A percentile compares a stretch with the other conserved stretches of the same genome.
These are phyloP conservation scores for Talaromyces sp. DNA, from an alignment of 2,329 filamentous ascomycete genomes.

Conservation along the genomic window DNA sequence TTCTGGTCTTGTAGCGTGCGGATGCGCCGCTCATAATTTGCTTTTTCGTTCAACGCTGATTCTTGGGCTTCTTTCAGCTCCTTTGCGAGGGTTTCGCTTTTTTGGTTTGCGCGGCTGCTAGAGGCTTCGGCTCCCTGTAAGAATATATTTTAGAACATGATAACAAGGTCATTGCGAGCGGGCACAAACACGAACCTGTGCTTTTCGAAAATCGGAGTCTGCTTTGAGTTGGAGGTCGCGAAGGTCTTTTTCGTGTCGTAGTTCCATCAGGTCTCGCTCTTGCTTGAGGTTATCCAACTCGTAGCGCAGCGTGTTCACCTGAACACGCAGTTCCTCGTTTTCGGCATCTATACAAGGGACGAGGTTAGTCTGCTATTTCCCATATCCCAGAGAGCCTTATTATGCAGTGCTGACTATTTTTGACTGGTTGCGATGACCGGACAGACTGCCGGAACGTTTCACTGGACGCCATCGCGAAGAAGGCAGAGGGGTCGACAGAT, in stretches of 20 bases:
- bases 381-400: background rate
- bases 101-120: constrained; percentile 46
- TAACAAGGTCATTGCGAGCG: background rate
- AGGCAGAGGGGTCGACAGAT: constrained; percentile 47
- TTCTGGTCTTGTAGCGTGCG: constrained; percentile 61
- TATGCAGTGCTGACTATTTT: constrained; percentile 28
- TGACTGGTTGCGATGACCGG: constrained; percentile 27
- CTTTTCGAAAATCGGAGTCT: constrained; percentile 76
- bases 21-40: constrained; percentile 50
- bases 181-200: constrained; percentile 40
- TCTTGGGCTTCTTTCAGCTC: constrained; percentile 53
- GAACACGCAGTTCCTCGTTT: constrained; percentile 79
- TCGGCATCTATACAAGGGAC: constrained; percentile 26
- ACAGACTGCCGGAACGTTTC: constrained; percentile 32
- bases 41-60: constrained; percentile 49
- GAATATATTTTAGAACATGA: background rate
- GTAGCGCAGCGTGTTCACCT: constrained; percentile 82
- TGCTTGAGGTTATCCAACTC: constrained; percentile 81
- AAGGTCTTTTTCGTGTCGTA: constrained; percentile 78
- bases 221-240: constrained; percentile 72
- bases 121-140: constrained; percentile 47
- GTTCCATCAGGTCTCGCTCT: constrained; percentile 71
- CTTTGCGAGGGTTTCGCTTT: constrained; percentile 48
- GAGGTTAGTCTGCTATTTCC: background rate
- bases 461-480: constrained; percentile 30